Conservation (phyloP, 1,284 basidiomycete genomes). For the Papiliotrema nemorosa region DNA sequence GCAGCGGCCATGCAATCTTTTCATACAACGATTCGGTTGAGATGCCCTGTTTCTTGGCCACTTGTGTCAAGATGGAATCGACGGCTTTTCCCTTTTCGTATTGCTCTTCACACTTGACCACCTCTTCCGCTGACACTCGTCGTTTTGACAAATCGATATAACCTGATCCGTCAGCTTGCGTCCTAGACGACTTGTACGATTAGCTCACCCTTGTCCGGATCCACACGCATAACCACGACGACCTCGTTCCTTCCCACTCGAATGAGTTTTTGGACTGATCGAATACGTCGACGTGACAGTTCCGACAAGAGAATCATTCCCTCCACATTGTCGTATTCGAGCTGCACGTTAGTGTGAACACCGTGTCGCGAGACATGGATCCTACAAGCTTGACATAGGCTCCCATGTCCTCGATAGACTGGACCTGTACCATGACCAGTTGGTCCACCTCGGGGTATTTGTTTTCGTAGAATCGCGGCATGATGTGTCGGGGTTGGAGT, state of each 20-base stretch:
- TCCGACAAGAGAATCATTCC: conserved; percentile 99
- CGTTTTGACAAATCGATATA: conserved; percentile 99
- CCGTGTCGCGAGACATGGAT: conserved; percentile 43
- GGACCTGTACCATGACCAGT: conserved; percentile 98
- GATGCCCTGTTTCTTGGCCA: conserved; percentile 73
- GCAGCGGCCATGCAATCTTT: conserved; percentile 87
- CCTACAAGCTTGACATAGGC: conserved; percentile 97
- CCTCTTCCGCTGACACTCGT: conserved; percentile 98
- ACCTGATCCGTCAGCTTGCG: conserved; percentile 49
- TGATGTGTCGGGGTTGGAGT: no score
- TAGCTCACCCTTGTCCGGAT: conserved; percentile 94
- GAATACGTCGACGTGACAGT: conserved; percentile 91
- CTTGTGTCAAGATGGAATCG: conserved; percentile 88
- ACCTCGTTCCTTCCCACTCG: conserved; percentile 97
- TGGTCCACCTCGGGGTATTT: conserved; percentile 71
- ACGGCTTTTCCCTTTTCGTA: conserved; percentile 98
- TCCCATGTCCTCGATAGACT: conserved; percentile 99
- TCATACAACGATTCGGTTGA: conserved; percentile 70
- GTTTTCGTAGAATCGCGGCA: conserved; percentile 52
- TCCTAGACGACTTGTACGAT: not conserved
- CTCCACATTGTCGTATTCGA: conserved; percentile 98
- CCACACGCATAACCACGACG: conserved; percentile 94
- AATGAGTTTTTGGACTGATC: conserved; percentile 97
- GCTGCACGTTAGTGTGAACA: conserved; percentile 53
- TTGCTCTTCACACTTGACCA: conserved; percentile 95